Base-by-base conservation (phyloP, 2,329 filamentous ascomycete genomes). In the Colletotrichum navitas region DNA sequence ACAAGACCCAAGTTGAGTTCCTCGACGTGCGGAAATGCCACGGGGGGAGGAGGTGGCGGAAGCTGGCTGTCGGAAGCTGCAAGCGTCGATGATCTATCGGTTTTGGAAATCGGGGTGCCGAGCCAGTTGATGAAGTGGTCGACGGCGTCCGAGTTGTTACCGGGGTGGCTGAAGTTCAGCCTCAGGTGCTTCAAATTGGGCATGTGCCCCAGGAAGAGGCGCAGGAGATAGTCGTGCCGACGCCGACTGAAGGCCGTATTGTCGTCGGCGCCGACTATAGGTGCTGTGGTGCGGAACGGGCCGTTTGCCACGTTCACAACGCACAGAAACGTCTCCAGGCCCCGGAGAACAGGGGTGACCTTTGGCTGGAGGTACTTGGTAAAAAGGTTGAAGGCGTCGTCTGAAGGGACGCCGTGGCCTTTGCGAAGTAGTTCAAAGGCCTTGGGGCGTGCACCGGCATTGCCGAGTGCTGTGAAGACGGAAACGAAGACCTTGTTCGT, bases 141-240 rank as follows among this genome's bases (percentile, higher is more conserved):
- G 4, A 59, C 6, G 7, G 26, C 49, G 21, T 66, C 24, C 0
- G 68, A 29, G 10, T 41, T 61, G 21, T 73, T 60, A 0, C 68
- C 61, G n/a, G 63, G 68, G 10, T 43, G 12, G 16, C 75, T 73
- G 39, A 87, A 85, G 74, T 90, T 90, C 54, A 90, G 76, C 3
- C 89, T 84, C 6, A 91, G 80, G 74, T 88, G 85, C 39, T 82
- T 81, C 7, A 91, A 71, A 24, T 86, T 85, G 4, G 78, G 71
- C 1, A 82, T 77, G 36, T 77, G 77, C 1, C 76, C 75, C 6
- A 89, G 77, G 60, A 88, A 87, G 21, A 73, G 74, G 14, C 77
- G 74, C 1, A 82, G 71, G 47, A 75, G 59, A 72, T 74, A 43
- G 75, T 66, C 54, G n/a, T 64, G 47, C 24, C 66, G 63, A 11